A percentile compares a stretch with the other conserved stretches of the same genome.
Evolutionary conservation across 768 basidiomycete species (phyloP).

Genomic region (Hebeloma cylindrosporum): DNA sequence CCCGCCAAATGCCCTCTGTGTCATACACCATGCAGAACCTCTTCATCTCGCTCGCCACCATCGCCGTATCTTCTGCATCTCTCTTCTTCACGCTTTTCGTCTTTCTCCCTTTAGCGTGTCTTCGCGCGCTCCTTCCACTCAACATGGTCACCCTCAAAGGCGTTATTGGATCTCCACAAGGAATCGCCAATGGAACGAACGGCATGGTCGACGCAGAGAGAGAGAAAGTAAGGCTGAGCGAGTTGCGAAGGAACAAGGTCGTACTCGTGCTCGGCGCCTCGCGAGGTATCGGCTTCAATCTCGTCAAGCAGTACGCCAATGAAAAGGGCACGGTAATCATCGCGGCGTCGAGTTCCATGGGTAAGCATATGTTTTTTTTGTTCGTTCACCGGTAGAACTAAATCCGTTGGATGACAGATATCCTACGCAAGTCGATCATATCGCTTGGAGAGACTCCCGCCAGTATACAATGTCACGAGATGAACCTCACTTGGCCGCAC

Average conservation of each 20-base stretch:
- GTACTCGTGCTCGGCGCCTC: conserved; percentile 30
- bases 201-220: too few species aligned
- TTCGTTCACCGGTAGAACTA: neutral
- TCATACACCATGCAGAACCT: conserved; percentile 28
- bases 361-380: conserved; percentile 13
- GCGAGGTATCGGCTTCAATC: conserved; percentile 27
- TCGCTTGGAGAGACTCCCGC: conserved; percentile 24
- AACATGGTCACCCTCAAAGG: conserved; percentile 2
- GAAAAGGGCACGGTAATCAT: conserved; percentile 28
- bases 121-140: conserved; percentile 12
- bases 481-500: conserved; percentile 23
- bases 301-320: conserved; percentile 28
- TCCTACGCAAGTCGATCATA: conserved; percentile 17
- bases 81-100: conserved; percentile 23
- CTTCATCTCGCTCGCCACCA: conserved; percentile 22
- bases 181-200: neutral
- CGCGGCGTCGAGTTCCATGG: conserved; percentile 25
- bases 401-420: conserved; percentile 8
- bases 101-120: conserved; percentile 22
- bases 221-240: too few species aligned
- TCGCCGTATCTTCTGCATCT: conserved; percentile 16
- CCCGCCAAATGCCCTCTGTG: conserved; percentile 24
- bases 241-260: conserved; percentile 25
- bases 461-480: conserved; percentile 20
- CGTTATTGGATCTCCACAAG: too few species aligned